Conservation (phyloP, 192 early-diverging fungal species). For the Linnemannia schmuckeri region DNA sequence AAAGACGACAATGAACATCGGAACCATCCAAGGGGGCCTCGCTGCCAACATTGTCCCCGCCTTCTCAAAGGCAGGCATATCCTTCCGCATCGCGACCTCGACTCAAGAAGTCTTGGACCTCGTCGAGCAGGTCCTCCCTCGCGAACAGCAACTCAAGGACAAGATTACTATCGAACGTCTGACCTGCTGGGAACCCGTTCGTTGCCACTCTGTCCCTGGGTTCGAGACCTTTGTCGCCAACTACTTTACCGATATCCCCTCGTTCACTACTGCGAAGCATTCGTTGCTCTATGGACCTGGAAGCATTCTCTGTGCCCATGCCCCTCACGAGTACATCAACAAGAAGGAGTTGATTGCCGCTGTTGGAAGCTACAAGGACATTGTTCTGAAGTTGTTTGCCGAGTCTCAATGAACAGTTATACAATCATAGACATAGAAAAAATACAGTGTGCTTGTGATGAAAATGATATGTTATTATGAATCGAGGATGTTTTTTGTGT, state of each 20-base stretch:
- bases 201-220: constrained; percentile 53
- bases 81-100: constrained; percentile 60
- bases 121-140: constrained; percentile 33
- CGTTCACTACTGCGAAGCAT: constrained; percentile 45
- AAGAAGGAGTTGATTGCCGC: constrained; percentile 56
- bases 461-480: not conserved
- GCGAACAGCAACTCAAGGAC: constrained; percentile 35
- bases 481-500: not conserved
- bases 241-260: constrained; percentile 57
- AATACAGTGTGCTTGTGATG: not conserved
- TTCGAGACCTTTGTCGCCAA: constrained; percentile 55
- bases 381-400: constrained; percentile 46
- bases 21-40: constrained; percentile 58
- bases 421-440: not conserved
- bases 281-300: constrained; percentile 55
- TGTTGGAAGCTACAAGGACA: constrained; percentile 58
- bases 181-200: constrained; percentile 60
- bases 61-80: constrained; percentile 54
- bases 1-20: constrained; percentile 63
- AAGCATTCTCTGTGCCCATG: constrained; percentile 55
- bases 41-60: constrained; percentile 66
- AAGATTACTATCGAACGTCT: constrained; percentile 47
- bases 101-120: constrained; percentile 53
- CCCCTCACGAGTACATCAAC: constrained; percentile 53
- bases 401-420: not conserved